Percentiles rank a stretch among this genome's conserved stretches.
Conservation (phyloP, 2,329 filamentous ascomycete genomes). For the Penicillium sclerotiorum region DNA sequence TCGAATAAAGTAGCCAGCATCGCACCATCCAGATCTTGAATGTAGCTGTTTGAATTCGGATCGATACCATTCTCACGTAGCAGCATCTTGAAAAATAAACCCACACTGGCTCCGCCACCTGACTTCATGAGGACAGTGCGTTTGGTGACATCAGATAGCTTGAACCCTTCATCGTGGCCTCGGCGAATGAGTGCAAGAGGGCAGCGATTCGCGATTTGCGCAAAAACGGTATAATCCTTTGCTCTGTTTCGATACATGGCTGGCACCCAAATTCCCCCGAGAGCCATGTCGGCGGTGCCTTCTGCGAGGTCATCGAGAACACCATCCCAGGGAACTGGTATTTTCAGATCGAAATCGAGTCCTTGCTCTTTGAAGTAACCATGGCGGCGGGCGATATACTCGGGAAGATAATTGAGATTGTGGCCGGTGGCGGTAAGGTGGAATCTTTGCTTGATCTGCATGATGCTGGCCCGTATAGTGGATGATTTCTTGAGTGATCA, state of each 20-base stretch:
- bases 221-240: slow-evolving; percentile 8
- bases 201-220: slow-evolving; percentile 8
- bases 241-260: slow-evolving; percentile 8
- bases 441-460: slow-evolving; percentile 4
- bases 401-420: slow-evolving; percentile 13
- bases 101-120: slow-evolving; percentile 7
- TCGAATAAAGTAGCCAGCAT: slow-evolving; percentile 9
- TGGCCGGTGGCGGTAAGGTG: slow-evolving; percentile 10
- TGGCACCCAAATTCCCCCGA: slow-evolving; percentile 11
- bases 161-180: background rate
- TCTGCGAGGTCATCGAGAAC: slow-evolving; percentile 8
- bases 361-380: slow-evolving; percentile 9
- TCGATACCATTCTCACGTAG: slow-evolving; percentile 8
- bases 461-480: no score
- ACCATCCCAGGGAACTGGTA: slow-evolving; percentile 9
- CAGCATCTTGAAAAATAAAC: slow-evolving; percentile 12
- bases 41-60: slow-evolving; percentile 9
- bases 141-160: slow-evolving; percentile 2
- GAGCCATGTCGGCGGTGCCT: slow-evolving; percentile 2
- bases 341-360: slow-evolving; percentile 3
- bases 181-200: slow-evolving; percentile 7
- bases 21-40: slow-evolving; percentile 8
- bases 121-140: slow-evolving; percentile 9
- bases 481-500: no score
- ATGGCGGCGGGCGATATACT: slow-evolving; percentile 11